Conservation (phyloP, 2,329 filamentous ascomycete species). For the Byssochlamys sp. region DNA sequence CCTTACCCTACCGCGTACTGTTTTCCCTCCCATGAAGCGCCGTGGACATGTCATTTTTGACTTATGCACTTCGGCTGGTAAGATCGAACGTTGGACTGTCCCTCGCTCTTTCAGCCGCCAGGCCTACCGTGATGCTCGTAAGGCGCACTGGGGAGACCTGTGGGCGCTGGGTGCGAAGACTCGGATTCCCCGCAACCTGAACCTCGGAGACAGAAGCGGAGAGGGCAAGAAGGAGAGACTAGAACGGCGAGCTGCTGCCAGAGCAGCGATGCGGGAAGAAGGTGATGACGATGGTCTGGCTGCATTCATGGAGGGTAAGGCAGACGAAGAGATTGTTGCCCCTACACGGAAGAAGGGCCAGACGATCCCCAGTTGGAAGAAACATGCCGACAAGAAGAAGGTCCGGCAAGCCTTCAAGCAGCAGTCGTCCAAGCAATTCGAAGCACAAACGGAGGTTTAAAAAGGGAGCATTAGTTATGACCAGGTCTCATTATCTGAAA, state of each 20-base stretch:
- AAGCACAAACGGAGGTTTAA: constrained; percentile 1
- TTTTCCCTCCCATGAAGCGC: constrained; percentile 76
- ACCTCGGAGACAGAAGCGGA: constrained; percentile 45
- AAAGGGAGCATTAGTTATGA: not conserved
- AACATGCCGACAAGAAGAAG: constrained; percentile 36
- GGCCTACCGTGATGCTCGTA: constrained; percentile 86
- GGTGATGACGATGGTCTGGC: constrained; percentile 18
- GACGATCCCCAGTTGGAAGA: constrained; percentile 33
- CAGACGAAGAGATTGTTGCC: constrained; percentile 8
- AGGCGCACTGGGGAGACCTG: constrained; percentile 81
- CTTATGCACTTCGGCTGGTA: constrained; percentile 75
- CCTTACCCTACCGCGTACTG: constrained; percentile 64
- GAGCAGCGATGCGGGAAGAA: constrained; percentile 14
- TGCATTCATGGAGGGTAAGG: constrained; percentile 7
- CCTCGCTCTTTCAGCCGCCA: constrained; percentile 69
- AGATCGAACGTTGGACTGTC: constrained; percentile 87
- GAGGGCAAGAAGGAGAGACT: constrained; percentile 32
- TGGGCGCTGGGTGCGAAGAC: constrained; percentile 95
- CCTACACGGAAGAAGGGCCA: constrained; percentile 23
- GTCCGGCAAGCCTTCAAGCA: constrained; percentile 33
- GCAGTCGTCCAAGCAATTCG: constrained; percentile 10
- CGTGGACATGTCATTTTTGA: constrained; percentile 82
- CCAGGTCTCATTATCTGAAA: not conserved
- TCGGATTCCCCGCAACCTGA: constrained; percentile 51
- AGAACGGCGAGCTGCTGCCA: constrained; percentile 27